These are phyloP conservation scores for Pythium folliculosum DNA, from an alignment of 352 stramenopile species.

Conservation along the genomic window DNA sequence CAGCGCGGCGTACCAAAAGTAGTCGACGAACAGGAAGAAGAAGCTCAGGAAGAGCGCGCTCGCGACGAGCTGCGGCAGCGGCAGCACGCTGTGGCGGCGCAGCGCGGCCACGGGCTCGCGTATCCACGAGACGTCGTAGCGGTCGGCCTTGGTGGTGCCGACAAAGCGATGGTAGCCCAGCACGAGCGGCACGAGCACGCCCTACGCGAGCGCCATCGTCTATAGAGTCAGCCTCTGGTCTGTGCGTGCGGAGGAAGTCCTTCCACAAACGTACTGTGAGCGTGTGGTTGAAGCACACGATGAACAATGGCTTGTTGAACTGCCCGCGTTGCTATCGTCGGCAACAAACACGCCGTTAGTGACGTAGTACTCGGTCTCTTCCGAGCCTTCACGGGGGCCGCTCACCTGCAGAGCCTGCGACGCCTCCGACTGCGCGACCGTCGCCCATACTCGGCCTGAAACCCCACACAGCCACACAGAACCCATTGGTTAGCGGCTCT, in stretches of 20 bases:
- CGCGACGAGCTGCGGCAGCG: slow-evolving; percentile 32
- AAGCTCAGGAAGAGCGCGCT: slow-evolving; percentile 36
- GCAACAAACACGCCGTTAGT: too few relatives aligned
- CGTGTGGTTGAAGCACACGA: slow-evolving; percentile 60
- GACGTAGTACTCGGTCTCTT: too few relatives aligned
- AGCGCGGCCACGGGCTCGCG: slow-evolving; percentile 25
- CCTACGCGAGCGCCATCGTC: too few relatives aligned
- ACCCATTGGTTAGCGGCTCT: too few relatives aligned
- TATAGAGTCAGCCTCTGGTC: too few relatives aligned
- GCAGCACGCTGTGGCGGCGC: slow-evolving; percentile 39
- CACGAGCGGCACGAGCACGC: slow-evolving; percentile 44
- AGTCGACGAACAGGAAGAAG: slow-evolving; percentile 54
- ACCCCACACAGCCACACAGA: neutral
- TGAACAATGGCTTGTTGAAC: slow-evolving; percentile 64
- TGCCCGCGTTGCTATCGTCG: too few relatives aligned
- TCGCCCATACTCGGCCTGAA: slow-evolving; percentile 11
- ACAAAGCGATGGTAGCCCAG: too few relatives aligned
- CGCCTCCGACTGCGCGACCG: slow-evolving; percentile 14
- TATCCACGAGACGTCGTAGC: too few relatives aligned
- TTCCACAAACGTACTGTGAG: slow-evolving; percentile 29
- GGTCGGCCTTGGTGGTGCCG: too few relatives aligned
- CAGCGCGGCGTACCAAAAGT: slow-evolving; percentile 63
- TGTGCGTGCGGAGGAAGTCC: too few relatives aligned
- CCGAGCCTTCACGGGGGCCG: too few relatives aligned
- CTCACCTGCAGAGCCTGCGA: slow-evolving; percentile 18